Evolutionary conservation across 306 rosid species (phyloP), one percentile per base, ranked within the genome.

Genomic region (Vigna mungo): DNA sequence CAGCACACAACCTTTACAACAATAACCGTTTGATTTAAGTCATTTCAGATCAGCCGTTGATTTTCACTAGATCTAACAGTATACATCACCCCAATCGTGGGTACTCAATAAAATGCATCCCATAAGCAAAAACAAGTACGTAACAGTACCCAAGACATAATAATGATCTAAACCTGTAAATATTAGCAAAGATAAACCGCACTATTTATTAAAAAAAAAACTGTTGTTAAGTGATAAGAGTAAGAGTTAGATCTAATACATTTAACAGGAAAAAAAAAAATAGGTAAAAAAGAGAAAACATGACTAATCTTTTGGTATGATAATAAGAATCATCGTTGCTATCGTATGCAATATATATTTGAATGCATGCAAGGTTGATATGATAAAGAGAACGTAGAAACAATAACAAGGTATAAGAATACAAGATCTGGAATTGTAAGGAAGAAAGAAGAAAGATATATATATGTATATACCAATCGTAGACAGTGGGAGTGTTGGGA

Each of bases 401-500:
- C 5, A 12, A 3, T 10, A 44, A 44, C 5, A 12, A 44, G 46
- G 46, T 41, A 9, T 2, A 41, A 41, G 46, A 41, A 43, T 43
- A 43, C 4, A 13, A 43, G 48, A 43, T 43, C 48, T 43, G 13
- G 12, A 43, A 30, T 4, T 30, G 34, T 30, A 2, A 10, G 0
- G 13, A 3, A 3, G 6, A 51, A 0, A 51, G 2, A 6, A 51
- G 0, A 6, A 0, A 53, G 3, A 16, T 9, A 25, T 25, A 3
- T 25, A 25, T 25, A 6, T 36, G 0, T 36, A 36, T 34, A 17
- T 85, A 94, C 98, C 98, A 95, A 85, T 92, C 99, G 76, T 95
- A 95, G 79, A 90, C 96, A 10, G 97, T 90, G 76, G 99, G 99
- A 8, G 97, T 69, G 85, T 90, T 95, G 39, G 99, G 94, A 5